phyloP scores from a whole-genome alignment of 768 basidiomycete species.

The Tulasnella sp. region DNA sequence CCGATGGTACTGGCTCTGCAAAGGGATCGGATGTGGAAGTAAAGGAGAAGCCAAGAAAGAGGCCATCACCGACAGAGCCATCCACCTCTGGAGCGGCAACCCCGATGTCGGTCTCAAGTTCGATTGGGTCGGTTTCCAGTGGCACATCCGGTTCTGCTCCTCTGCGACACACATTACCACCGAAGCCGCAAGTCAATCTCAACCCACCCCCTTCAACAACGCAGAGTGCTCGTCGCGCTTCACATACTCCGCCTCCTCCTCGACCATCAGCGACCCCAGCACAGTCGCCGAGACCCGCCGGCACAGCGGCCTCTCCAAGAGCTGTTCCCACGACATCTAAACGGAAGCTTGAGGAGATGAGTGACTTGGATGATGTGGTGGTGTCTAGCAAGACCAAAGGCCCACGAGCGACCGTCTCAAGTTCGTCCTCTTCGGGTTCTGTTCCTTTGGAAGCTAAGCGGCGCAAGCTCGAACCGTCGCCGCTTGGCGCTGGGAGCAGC shows the following conservation, averaged over 20 bases:
- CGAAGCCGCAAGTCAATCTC: constrained; percentile 6
- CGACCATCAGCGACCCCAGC: constrained; percentile 6
- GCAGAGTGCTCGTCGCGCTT: not conserved
- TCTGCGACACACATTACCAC: not conserved
- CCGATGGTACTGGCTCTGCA: not conserved
- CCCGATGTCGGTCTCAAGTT: not conserved
- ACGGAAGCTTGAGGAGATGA: constrained; percentile 16
- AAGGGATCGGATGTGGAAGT: constrained; percentile 14
- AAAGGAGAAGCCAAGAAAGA: constrained; percentile 13
- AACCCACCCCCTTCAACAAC: not conserved
- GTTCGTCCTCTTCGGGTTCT: not conserved
- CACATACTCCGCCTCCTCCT: constrained; percentile 18
- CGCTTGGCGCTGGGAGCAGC: not conserved
- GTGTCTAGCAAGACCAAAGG: not conserved
- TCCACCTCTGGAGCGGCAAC: not conserved
- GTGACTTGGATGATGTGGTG: not conserved
- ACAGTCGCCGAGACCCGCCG: constrained; percentile 5
- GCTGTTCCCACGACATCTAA: not conserved
- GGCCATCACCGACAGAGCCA: not conserved
- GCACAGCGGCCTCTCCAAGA: not conserved
- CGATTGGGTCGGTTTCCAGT: not conserved
- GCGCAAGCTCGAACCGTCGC: not conserved
- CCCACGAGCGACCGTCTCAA: not conserved
- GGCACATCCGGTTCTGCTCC: not conserved
- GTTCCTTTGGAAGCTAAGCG: not conserved